Evolutionary conservation across 106 monocot species (phyloP).

Genomic region (Platanthera guangdongensis): DNA sequence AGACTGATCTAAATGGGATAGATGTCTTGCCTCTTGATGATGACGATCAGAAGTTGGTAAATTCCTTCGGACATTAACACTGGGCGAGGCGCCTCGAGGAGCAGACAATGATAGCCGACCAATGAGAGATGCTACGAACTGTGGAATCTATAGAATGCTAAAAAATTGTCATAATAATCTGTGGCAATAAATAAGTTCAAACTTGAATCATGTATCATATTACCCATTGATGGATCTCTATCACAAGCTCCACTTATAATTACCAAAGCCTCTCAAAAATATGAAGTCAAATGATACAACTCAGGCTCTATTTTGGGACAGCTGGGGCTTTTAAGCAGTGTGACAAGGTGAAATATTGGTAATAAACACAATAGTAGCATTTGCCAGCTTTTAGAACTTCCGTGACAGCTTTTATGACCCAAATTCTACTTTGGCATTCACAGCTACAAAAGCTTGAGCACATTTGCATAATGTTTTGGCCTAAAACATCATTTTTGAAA

Average conservation of each 20-base stretch:
- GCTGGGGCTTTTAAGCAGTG: too few relatives aligned
- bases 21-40: slow-evolving; percentile 33
- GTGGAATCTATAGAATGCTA: slow-evolving; percentile 36
- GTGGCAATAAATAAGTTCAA: not conserved
- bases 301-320: too few relatives aligned
- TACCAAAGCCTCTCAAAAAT: not conserved
- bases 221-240: not conserved
- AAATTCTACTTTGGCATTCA: too few relatives aligned
- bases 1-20: not conserved
- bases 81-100: slow-evolving; percentile 8
- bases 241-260: not conserved
- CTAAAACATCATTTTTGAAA: too few relatives aligned
- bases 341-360: too few relatives aligned
- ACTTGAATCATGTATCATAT: not conserved
- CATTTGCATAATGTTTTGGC: too few relatives aligned
- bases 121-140: slow-evolving; percentile 19
- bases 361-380: too few relatives aligned
- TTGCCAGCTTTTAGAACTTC: too few relatives aligned
- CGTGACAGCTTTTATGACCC: too few relatives aligned
- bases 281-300: not conserved
- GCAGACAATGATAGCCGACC: slow-evolving; percentile 25
- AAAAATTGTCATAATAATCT: not conserved
- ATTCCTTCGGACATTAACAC: slow-evolving; percentile 6
- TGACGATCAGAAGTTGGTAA: slow-evolving; percentile 25
- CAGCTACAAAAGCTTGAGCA: too few relatives aligned